These are phyloP conservation scores for Hyphopichia burtonii DNA, from an alignment of 1,139 yeast species.

Conservation along the genomic window DNA sequence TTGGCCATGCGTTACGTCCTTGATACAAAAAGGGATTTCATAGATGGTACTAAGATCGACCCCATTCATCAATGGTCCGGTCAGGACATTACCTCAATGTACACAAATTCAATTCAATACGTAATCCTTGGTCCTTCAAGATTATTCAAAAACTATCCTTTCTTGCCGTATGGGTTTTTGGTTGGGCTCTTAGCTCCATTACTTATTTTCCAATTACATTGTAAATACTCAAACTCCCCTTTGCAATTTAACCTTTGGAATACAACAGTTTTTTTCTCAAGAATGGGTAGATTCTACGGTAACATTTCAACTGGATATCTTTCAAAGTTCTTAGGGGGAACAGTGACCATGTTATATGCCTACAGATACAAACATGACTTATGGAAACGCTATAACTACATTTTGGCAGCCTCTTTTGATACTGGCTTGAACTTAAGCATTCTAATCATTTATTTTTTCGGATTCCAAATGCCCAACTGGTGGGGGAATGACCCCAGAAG, in stretches of 20 bases:
- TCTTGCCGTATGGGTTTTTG: constrained; percentile 45
- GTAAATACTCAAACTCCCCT: constrained; percentile 11
- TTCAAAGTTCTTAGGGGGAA: constrained; percentile 47
- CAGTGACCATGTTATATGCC: constrained; percentile 46
- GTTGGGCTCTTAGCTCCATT: constrained; percentile 29
- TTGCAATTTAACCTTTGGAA: constrained; percentile 41
- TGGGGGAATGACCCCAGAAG: constrained; percentile 46
- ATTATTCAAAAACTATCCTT: constrained; percentile 38
- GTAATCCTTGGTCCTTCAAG: constrained; percentile 48
- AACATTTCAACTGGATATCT: constrained; percentile 50
- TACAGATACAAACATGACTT: constrained; percentile 32
- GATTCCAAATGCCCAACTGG: constrained; percentile 42
- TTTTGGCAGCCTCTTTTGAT: constrained; percentile 50
- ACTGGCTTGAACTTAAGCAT: constrained; percentile 48
- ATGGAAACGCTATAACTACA: constrained; percentile 46
- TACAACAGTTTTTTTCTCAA: constrained; percentile 48
- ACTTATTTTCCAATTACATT: constrained; percentile 28
- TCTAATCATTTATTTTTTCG: constrained; percentile 34
- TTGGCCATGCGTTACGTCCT: constrained; percentile 48
- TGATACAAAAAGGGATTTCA: constrained; percentile 33
- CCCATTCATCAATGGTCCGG: constrained; percentile 57
- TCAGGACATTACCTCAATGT: constrained; percentile 37
- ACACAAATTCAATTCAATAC: constrained; percentile 51
- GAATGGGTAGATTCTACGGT: constrained; percentile 49
- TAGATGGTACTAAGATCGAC: constrained; percentile 38